Evolutionary conservation across 148 eudicot species (phyloP), one percentile per base, ranked within the genome.

Genomic region (Silene uniflora): DNA sequence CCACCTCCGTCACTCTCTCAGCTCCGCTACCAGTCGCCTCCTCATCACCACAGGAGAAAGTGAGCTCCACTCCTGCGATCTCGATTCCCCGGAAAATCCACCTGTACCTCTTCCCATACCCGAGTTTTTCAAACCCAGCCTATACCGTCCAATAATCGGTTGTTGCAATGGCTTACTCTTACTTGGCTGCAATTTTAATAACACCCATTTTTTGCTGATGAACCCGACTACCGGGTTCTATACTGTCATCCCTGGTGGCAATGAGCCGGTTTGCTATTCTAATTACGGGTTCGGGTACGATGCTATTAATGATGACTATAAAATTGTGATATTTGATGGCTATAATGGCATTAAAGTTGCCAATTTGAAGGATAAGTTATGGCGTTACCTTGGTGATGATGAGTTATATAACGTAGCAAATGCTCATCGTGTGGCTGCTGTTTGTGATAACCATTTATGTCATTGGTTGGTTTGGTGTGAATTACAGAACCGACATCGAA

Each of bases 1-100:
- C 58, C 75, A 77, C 23, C 71, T 77, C 35, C 63, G 32, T 7
- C 70, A 69, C 56, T 69, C 67, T 56, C 42, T 21, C 44, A 23
- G 74, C 6, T 16, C 79, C 17, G 27, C 18, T 52, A 3, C 17
- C 22, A 32, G 67, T 24, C 73, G 55, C 67, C 61, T 69, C 32
- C 73, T 67, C 47, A 11, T 75, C 42, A 2, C 49, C 22, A 3
- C 35, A 32, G 3, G 35, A 32, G 35, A 32, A 6, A 3, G 3
- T 2, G 19, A 7, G 0, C 25, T 67, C 39, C 3, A 67, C 23
- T n/a, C 7, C 42, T 21, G 13, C 13, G 19, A 39, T 27, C n/a
- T 76, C 12, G 55, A 75, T 22, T 55, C 72, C 2, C 22, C 47
- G 0, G 64, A 55, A 32, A 54, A 12, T 3, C 54, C 65, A 11